These are phyloP conservation scores for Lentinula sp. DNA, from an alignment of 768 basidiomycete species.

Conservation along the genomic window DNA sequence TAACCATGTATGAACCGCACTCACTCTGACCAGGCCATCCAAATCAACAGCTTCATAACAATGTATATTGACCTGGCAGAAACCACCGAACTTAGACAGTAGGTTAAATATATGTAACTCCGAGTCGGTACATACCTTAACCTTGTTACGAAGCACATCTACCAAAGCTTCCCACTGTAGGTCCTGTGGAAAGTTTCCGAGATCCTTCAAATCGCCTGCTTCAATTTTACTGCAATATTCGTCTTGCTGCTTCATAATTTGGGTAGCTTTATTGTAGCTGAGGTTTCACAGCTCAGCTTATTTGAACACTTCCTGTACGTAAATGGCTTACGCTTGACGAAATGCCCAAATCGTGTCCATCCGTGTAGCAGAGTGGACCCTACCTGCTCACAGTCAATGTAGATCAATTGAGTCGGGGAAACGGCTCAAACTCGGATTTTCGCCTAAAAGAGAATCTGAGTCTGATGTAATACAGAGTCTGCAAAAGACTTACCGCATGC, in stretches of 20 bases:
- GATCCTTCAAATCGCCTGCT: background rate
- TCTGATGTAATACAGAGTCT: background rate
- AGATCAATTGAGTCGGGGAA: slow-evolving; percentile 1
- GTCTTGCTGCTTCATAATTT: slow-evolving; percentile 65
- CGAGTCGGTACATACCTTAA: slow-evolving; percentile 44
- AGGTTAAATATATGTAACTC: background rate
- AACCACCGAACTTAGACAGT: background rate
- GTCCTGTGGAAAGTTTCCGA: slow-evolving; percentile 52
- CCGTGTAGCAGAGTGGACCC: slow-evolving; percentile 40
- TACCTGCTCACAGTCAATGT: slow-evolving; percentile 18
- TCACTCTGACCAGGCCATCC: slow-evolving; percentile 62
- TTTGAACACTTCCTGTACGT: slow-evolving; percentile 3
- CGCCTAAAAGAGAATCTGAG: slow-evolving; percentile 26
- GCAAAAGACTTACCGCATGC: slow-evolving; percentile 34
- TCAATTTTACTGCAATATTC: slow-evolving; percentile 49
- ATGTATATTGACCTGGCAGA: slow-evolving; percentile 42
- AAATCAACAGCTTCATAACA: slow-evolving; percentile 64
- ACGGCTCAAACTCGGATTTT: slow-evolving; percentile 44
- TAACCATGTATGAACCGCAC: slow-evolving; percentile 14
- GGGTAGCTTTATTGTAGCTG: slow-evolving; percentile 59
- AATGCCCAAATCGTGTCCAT: slow-evolving; percentile 71
- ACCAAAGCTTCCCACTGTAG: slow-evolving; percentile 77
- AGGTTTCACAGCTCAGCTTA: slow-evolving; percentile 16
- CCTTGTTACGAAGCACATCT: slow-evolving; percentile 71
- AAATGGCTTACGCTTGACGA: slow-evolving; percentile 46